A percentile compares a stretch with the other conserved stretches of the same genome.
These are phyloP conservation scores for Pseudomicrostroma phylloplanum DNA, from an alignment of 1,284 basidiomycete species.

Conservation along the genomic window DNA sequence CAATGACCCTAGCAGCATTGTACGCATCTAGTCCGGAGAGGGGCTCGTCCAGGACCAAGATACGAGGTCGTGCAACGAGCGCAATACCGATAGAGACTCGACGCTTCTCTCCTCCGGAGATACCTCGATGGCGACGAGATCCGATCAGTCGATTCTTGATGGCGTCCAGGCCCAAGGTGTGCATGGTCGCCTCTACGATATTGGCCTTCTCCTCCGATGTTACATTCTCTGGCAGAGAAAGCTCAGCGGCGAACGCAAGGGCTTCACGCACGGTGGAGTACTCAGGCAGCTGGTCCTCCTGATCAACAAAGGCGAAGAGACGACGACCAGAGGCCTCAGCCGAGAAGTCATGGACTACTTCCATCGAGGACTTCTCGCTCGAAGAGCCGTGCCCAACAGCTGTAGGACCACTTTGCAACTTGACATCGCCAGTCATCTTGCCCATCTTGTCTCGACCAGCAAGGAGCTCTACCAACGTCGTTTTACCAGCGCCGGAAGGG, in stretches of 20 bases:
- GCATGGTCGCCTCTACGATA: constrained; percentile 21
- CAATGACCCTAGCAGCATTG: constrained; percentile 29
- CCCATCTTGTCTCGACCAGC: constrained; percentile 34
- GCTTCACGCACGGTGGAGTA: constrained; percentile 37
- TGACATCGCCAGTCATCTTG: constrained; percentile 19
- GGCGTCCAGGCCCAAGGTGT: constrained; percentile 25
- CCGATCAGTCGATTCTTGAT: constrained; percentile 32
- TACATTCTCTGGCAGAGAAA: constrained; percentile 32
- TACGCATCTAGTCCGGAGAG: constrained; percentile 34
- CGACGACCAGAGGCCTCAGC: constrained; percentile 8
- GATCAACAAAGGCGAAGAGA: constrained; percentile 32
- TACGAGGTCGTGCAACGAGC: constrained; percentile 27
- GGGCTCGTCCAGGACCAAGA: constrained; percentile 36
- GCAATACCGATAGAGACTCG: constrained; percentile 34
- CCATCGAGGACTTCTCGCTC: neutral
- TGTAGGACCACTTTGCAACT: constrained; percentile 10
- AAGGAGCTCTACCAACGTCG: constrained; percentile 35
- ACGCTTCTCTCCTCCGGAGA: constrained; percentile 33
- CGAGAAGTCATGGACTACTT: neutral
- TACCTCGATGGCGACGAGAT: constrained; percentile 26
- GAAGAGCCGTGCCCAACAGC: neutral
- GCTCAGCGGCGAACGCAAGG: constrained; percentile 30
- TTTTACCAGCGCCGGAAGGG: constrained; percentile 38
- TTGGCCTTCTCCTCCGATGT: constrained; percentile 17
- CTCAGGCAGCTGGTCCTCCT: constrained; percentile 33